Evolutionary conservation across 805 yeast genomes (phyloP), one percentile per base, ranked within the genome.

Genomic region (Metschnikowia cubensis): DNA sequence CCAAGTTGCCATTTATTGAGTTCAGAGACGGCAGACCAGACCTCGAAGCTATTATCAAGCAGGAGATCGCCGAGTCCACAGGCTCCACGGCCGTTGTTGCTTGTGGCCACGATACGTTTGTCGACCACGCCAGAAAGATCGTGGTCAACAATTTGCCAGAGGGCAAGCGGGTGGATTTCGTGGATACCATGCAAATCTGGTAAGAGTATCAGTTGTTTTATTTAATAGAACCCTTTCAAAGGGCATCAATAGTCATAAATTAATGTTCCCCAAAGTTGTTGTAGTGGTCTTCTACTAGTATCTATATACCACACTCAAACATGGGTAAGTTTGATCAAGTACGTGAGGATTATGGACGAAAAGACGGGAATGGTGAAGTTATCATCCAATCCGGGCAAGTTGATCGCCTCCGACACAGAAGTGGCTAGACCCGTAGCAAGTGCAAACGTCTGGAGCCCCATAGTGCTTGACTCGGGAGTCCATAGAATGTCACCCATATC

Each of bases 331-430:
- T 38, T 29, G n/a, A 84, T 75, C 18, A 80, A 74, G 22, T 67
- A 68, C 60, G 76, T 75, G 55, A 90, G 72, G 58, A 86, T 82
- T 4, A 77, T 62, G 6, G 96, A 85, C 18, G 96, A 85, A 39
- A 92, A 68, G 1, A 89, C 89, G 6, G 99, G 99, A 52, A 94
- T 92, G 42, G 98, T 91, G 60, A 94, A 81, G 67, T 94, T 94
- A 65, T 94, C 99, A 67, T 94, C 99, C 68, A 91, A 71, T 38
- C 81, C 82, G 50, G 77, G 82, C 14, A 91, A 50, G 57, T 87
- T 89, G 44, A 91, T 79, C 31, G 90, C 89, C 73, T 94, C 99
- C 42, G 96, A 83, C 14, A 87, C 69, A 6, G 97, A 84, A 8
- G 96, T 97, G 39, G 89, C 81, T 17, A 89, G 60, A 0, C 98